Evolutionary conservation across 2,329 filamentous ascomycete species (phyloP).

Genomic region (Ramichloridium luteum): DNA sequence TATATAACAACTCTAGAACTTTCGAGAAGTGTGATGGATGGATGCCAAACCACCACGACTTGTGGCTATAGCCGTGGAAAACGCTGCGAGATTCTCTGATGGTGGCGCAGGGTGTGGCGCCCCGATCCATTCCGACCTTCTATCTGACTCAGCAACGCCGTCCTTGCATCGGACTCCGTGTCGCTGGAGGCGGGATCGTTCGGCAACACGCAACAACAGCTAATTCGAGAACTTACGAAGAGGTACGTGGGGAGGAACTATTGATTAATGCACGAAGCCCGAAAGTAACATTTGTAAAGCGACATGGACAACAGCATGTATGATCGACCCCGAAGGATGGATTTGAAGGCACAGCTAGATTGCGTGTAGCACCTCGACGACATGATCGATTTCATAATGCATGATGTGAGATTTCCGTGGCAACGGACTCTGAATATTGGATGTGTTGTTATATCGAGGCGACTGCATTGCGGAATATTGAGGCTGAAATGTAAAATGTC

Average conservation of each 20-base stretch:
- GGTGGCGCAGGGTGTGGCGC: not conserved
- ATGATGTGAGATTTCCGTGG: not conserved
- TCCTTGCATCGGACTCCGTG: not conserved
- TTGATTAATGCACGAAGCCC: not conserved
- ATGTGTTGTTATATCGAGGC: not conserved
- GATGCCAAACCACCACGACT: not conserved
- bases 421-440: not conserved
- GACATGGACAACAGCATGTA: not conserved
- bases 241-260: not conserved
- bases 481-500: not conserved
- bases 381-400: not conserved
- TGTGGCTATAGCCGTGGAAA: not conserved
- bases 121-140: slow-evolving; percentile 1
- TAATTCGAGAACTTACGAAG: not conserved
- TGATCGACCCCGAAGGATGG: not conserved
- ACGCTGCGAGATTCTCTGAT: no score
- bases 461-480: not conserved
- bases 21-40: not conserved
- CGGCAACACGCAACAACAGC: not conserved
- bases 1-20: not conserved
- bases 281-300: not conserved
- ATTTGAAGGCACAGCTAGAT: not conserved
- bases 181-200: not conserved
- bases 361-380: not conserved
- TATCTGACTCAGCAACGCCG: not conserved